Evolutionary conservation across 2,329 filamentous ascomycete genomes (phyloP).

Genomic region (Aureobasidium uvarum): DNA sequence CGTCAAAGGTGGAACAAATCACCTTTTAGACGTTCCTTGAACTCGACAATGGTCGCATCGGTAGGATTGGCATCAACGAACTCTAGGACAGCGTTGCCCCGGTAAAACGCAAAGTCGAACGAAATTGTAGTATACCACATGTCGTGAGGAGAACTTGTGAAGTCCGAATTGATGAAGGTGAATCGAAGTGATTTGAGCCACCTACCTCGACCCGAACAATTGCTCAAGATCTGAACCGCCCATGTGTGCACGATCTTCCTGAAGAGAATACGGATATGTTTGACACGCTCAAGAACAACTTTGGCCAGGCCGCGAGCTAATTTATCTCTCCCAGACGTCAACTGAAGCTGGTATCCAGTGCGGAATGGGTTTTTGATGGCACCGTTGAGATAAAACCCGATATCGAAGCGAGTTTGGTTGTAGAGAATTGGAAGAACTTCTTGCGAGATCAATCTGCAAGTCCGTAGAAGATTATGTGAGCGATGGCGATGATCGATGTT

Average conservation of each 20-base stretch:
- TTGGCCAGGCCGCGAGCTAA: background rate
- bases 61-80: background rate
- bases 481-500: background rate
- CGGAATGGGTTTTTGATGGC: too few relatives aligned
- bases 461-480: background rate
- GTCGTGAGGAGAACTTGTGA: too few relatives aligned
- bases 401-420: background rate
- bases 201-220: background rate
- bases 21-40: background rate
- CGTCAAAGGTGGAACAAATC: too few relatives aligned
- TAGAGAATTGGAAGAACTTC: background rate
- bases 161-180: background rate
- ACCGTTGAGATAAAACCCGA: too few relatives aligned
- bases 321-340: background rate
- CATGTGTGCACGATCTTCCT: too few relatives aligned
- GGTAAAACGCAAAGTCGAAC: too few relatives aligned
- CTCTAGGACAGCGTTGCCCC: background rate
- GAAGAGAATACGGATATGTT: background rate
- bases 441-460: background rate
- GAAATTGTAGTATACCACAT: too few relatives aligned
- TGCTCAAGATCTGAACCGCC: background rate
- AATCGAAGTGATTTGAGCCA: background rate
- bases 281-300: background rate
- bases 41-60: background rate
- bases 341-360: background rate